Evolutionary conservation across 2,329 filamentous ascomycete species (phyloP), one percentile per base, ranked within the genome.

Genomic region (Xylariales sp.): DNA sequence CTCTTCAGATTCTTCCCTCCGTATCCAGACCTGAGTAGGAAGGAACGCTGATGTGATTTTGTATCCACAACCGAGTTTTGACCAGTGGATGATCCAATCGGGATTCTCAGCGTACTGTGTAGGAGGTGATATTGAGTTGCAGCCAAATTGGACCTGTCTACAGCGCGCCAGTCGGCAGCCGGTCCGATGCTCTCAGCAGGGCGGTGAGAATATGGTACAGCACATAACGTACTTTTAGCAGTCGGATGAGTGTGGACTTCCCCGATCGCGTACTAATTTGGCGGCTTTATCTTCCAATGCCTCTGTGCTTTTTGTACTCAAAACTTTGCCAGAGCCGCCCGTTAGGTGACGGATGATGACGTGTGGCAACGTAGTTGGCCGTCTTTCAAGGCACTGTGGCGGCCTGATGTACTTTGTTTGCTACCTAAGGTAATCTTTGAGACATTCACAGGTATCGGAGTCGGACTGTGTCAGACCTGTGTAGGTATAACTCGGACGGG

Each of bases 21-120:
- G 12, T 14, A n/a, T 8, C 7, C 8, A 3, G n/a, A 18, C 32
- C 32, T 34, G 32, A 34, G 24, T 29, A 29, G 36, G 36, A 39
- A 29, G 36, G 25, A 29, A 22, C 36, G 36, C 36, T 39, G 36
- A 39, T 39, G 27, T 39, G 36, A n/a, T 31, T 39, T 39, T 24
- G 42, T 42, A 42, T 35, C 43, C 43, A 45, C 43, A 38, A 33
- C 22, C 25, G 28, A 28, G 33, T n/a, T n/a, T 34, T 27, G 25
- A 12, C n/a, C 20, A 19, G 10, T 7, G 19, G 31, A 22, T 20
- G 43, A 14, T 34, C 43, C 40, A 45, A 42, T 27, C 38, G 43
- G 43, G 31, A 38, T 34, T 34, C 35, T 21, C 40, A 33, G 29
- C 31, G n/a, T n/a, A n/a, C n/a, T n/a, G n/a, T n/a, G 29, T 19